Evolutionary conservation across 1,284 basidiomycete species (phyloP), one percentile per base, ranked within the genome.

Genomic region (Singerocomus rubriflavus): DNA sequence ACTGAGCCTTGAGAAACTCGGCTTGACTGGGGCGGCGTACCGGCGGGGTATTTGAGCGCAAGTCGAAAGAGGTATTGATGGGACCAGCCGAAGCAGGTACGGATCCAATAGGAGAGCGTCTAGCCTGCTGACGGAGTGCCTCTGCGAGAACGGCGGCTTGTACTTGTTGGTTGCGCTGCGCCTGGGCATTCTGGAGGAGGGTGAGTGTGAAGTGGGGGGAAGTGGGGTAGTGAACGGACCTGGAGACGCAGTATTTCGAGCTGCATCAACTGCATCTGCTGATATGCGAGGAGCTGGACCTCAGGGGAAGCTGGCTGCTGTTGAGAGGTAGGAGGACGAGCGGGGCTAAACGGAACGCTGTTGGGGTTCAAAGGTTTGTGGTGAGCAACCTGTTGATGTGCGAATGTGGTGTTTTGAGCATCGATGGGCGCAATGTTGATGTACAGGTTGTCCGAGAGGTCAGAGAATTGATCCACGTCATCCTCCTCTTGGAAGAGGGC

Each of bases 211-310:
- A 53, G 38, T 2, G 37, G n/a, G 17, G 4, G 44, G 30, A 29
- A 6, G 4, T 16, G 21, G 27, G 38, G 57, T 8, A 56, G 50
- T 10, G 31, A 37, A 71, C 77, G 53, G 56, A 84, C 88, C 84
- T 90, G 88, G 56, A 91, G 78, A 60, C 81, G 79, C 63, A 89
- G 70, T 59, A 91, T 79, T 71, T 91, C 88, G 56, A 91, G 73
- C 65, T 91, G 88, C 73, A 91, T 78, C 75, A 89, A 76, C 71
- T 91, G 88, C 76, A 91, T 77, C 67, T 88, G 87, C 50, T 70
- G 65, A 43, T 88, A 73, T 47, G 80, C 76, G 57, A 82, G 79
- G 38, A 75, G 71, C 63, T 81, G 78, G n/a, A 57, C 56, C 50
- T 69, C 65, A 51, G 68, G 65, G 54, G 80, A 75, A 41, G 73